These are phyloP conservation scores for Sporothrix luriei DNA, from an alignment of 2,329 filamentous ascomycete genomes.

Conservation along the genomic window DNA sequence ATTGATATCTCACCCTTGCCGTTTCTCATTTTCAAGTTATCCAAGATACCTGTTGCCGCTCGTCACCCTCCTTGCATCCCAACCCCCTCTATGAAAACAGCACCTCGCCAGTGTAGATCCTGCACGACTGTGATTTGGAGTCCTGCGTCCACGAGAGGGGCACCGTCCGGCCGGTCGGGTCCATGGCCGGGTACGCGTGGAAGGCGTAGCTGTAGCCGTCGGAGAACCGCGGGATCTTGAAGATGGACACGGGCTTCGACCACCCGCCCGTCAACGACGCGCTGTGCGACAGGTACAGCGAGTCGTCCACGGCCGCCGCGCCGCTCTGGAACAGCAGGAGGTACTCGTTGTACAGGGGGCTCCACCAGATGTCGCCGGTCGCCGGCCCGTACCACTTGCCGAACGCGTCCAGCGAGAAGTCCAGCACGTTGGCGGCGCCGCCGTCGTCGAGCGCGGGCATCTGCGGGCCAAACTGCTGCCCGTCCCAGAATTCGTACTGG, in stretches of 20 bases:
- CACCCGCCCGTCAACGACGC: slow-evolving; percentile 33
- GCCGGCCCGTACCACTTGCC: slow-evolving; percentile 36
- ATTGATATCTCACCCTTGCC: not conserved
- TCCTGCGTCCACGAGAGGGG: slow-evolving; percentile 35
- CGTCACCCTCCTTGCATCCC: not conserved
- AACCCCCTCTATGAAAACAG: slow-evolving; percentile 25
- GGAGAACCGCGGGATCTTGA: slow-evolving; percentile 28
- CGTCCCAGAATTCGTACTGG: slow-evolving; percentile 35
- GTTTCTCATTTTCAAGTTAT: not conserved
- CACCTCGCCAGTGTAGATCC: slow-evolving; percentile 33
- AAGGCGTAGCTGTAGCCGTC: slow-evolving; percentile 36
- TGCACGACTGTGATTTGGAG: slow-evolving; percentile 34
- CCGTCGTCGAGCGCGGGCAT: slow-evolving; percentile 32
- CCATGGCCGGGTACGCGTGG: slow-evolving; percentile 35
- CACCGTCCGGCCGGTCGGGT: slow-evolving; percentile 29
- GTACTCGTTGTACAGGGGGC: slow-evolving; percentile 31
- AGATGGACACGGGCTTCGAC: slow-evolving; percentile 31
- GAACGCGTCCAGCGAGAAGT: slow-evolving; percentile 33
- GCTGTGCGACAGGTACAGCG: slow-evolving; percentile 34
- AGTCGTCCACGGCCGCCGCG: slow-evolving; percentile 33
- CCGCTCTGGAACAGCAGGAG: slow-evolving; percentile 35
- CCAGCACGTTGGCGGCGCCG: slow-evolving; percentile 33
- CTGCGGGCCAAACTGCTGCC: slow-evolving; percentile 22
- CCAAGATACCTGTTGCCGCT: not conserved
- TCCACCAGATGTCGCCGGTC: slow-evolving; percentile 36